These are phyloP conservation scores for Gelatoporia subvermispora DNA, from an alignment of 768 basidiomycete species.

Conservation along the genomic window DNA sequence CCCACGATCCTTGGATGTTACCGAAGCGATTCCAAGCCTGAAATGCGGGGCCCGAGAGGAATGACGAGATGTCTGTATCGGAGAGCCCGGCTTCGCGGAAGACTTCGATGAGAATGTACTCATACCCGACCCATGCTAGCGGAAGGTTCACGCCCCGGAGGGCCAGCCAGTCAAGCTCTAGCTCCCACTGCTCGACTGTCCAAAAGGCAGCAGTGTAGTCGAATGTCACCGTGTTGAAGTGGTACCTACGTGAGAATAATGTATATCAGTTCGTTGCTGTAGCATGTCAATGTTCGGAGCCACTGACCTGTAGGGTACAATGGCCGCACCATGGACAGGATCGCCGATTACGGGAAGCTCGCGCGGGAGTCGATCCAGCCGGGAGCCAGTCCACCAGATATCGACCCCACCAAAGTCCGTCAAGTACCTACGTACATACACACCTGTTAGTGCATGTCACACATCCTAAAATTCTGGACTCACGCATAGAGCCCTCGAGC, in stretches of 20 bases:
- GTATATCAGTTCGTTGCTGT: background rate
- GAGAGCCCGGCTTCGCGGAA: conserved; percentile 34
- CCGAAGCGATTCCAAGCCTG: conserved; percentile 40
- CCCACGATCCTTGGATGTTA: conserved; percentile 38
- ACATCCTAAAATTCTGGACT: conserved; percentile 4
- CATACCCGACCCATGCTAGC: conserved; percentile 38
- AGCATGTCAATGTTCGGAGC: background rate
- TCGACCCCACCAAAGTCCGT: conserved; percentile 34
- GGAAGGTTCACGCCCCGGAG: conserved; percentile 38
- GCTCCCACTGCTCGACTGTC: conserved; percentile 34
- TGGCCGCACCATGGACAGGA: conserved; percentile 26
- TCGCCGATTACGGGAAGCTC: conserved; percentile 27
- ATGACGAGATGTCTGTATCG: conserved; percentile 29
- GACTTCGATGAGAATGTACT: conserved; percentile 31
- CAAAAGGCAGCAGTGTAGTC: conserved; percentile 37
- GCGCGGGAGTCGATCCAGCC: conserved; percentile 27
- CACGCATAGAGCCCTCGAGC: conserved; percentile 35
- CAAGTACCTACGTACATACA: conserved; percentile 24
- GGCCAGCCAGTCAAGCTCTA: conserved; percentile 38
- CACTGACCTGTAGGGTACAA: conserved; percentile 32
- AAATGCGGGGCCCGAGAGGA: conserved; percentile 37
- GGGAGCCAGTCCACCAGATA: conserved; percentile 41
- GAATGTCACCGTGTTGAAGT: conserved; percentile 41
- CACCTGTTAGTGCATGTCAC: background rate
- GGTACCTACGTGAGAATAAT: conserved; percentile 16